Evolutionary conservation across 768 basidiomycete genomes (phyloP).

Genomic region (Collybia sordida): DNA sequence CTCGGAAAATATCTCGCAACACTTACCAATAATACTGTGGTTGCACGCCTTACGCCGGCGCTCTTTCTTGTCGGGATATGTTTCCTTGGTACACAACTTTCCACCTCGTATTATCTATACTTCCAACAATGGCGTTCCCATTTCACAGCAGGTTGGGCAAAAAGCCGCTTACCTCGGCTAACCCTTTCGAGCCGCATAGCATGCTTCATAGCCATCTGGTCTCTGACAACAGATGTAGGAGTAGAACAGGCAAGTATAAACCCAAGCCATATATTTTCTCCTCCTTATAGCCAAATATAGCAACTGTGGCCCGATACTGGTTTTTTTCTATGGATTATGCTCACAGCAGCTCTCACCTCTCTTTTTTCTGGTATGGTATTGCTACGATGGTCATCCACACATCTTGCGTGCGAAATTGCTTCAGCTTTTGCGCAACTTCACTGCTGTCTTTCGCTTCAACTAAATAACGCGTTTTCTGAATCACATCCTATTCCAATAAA

Average conservation of each 20-base stretch:
- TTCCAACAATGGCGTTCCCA: neutral
- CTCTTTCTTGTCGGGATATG: constrained; percentile 37
- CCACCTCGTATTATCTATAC: neutral
- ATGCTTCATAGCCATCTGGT: constrained; percentile 47
- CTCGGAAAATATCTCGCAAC: constrained; percentile 19
- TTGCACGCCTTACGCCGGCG: constrained; percentile 35
- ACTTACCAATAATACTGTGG: constrained; percentile 19
- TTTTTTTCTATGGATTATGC: constrained; percentile 40
- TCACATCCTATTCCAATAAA: constrained; percentile 8
- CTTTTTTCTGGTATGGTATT: constrained; percentile 35
- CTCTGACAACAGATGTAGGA: constrained; percentile 38
- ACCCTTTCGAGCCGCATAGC: constrained; percentile 43
- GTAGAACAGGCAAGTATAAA: constrained; percentile 22
- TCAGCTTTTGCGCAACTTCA: constrained; percentile 31
- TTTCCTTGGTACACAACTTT: constrained; percentile 30
- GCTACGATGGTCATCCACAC: constrained; percentile 41
- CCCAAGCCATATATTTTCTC: neutral
- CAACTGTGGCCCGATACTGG: constrained; percentile 25
- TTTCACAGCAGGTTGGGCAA: constrained; percentile 23
- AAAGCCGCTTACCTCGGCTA: constrained; percentile 45
- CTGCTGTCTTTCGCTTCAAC: constrained; percentile 28
- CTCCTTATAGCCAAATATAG: neutral
- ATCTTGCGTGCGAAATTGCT: constrained; percentile 39
- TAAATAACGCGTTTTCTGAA: constrained; percentile 22
- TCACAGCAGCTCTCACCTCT: constrained; percentile 35